Evolutionary conservation across 805 yeast genomes (phyloP).

Genomic region (Ogataea methylovora): DNA sequence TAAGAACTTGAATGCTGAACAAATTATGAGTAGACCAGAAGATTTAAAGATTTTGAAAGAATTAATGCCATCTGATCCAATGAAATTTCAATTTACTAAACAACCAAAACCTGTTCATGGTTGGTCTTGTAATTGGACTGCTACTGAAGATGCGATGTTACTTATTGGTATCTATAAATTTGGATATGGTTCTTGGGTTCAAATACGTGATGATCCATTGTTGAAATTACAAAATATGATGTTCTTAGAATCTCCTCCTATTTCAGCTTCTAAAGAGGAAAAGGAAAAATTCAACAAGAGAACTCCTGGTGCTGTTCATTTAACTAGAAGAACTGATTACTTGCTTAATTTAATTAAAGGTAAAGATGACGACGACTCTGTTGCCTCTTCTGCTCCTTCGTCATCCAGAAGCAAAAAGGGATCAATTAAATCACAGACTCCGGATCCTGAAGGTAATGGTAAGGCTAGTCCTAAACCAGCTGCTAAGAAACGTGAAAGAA

Average conservation of each 20-base stretch:
- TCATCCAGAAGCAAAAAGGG: slow-evolving; percentile 1
- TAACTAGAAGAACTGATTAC: slow-evolving; percentile 88
- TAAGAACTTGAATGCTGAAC: slow-evolving; percentile 85
- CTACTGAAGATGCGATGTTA: slow-evolving; percentile 78
- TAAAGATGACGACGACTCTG: slow-evolving; percentile 5
- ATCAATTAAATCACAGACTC: slow-evolving; percentile 4
- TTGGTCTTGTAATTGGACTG: slow-evolving; percentile 87
- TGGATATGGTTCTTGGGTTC: slow-evolving; percentile 94
- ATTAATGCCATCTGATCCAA: slow-evolving; percentile 44
- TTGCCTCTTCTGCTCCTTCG: not conserved
- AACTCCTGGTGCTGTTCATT: slow-evolving; percentile 88
- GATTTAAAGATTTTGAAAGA: slow-evolving; percentile 66
- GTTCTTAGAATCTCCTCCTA: slow-evolving; percentile 45
- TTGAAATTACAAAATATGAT: slow-evolving; percentile 80
- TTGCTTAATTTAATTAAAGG: slow-evolving; percentile 65
- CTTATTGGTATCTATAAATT: slow-evolving; percentile 83
- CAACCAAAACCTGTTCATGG: slow-evolving; percentile 77
- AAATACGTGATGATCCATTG: slow-evolving; percentile 92
- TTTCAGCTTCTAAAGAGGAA: slow-evolving; percentile 28
- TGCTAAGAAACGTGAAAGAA: slow-evolving; percentile 1
- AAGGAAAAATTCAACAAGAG: slow-evolving; percentile 40
- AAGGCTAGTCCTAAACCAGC: not conserved
- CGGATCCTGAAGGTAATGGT: not conserved
- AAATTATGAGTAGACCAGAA: slow-evolving; percentile 73
- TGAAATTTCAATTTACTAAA: slow-evolving; percentile 49